Base-by-base conservation (phyloP, 2,329 filamentous ascomycete species). In the Didymella lethalis region DNA sequence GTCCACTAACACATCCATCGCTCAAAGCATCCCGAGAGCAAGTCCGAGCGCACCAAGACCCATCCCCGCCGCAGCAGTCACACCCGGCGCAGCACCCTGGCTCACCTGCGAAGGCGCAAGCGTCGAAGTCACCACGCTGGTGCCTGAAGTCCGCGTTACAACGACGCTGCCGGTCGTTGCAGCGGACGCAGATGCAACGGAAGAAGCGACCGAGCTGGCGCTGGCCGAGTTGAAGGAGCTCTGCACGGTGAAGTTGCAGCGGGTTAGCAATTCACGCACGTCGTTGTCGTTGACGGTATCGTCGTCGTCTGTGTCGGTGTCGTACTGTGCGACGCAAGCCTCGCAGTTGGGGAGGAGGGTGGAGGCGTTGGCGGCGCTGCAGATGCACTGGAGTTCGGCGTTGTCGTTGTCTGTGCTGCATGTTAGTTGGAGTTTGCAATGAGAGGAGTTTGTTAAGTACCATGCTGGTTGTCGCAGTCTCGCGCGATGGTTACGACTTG, bases 341-440 rank as follows among this genome's bases (percentile, higher is more conserved):
- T 71, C 72, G 57, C 73, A 76, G 14, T 62, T 40, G 1, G 74
- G 72, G 16, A 75, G 40, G 8, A 71, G 49, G 18, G 57, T 64
- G 59, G 52, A 64, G 16, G 70, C 71, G 46, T 68, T 66, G 12
- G 57, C 46, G 16, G 66, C 64, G 14, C 62, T 64, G 66, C 74
- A 76, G 58, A 76, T 65, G 58, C 73, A 76, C 44, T 70, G 60
- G 11, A 64, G 52, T 48, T 67, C 68, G 20, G 58, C 66, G 10
- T 51, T 54, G 41, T 75, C 70, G 32, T 69, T 56, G 23, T 71
- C 67, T 64, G 48, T 16, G 3, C 11, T 7, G 16, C 5, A 2
- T 20, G 7, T 59, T 20, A 59, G 52, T 41, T 4, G 4, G 2
- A 4, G 3, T 16, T 12, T 2, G 23, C 10, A 41, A 12, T 7